Percentiles rank a stretch among this genome's conserved stretches.
Conservation (phyloP, 106 monocot genomes). For the Iris macrosiphon region DNA sequence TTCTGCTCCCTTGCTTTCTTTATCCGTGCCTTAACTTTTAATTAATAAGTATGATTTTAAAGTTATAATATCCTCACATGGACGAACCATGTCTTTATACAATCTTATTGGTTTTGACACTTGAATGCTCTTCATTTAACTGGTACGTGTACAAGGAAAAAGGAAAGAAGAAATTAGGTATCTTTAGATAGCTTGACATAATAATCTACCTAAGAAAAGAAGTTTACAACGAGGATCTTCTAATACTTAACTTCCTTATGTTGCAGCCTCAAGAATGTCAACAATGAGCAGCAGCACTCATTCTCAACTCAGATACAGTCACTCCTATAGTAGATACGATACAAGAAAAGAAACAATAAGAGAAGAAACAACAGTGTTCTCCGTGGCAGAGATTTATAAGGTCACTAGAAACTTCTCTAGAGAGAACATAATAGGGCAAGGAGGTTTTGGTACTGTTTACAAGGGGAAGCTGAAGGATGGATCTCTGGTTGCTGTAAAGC, state of each 20-base stretch:
- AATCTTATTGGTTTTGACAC: no score
- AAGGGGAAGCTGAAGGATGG: constrained; percentile 53
- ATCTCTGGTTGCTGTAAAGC: constrained; percentile 42
- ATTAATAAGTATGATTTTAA: no score
- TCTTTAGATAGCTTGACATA: neutral
- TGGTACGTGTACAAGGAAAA: no score
- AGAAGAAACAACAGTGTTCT: constrained; percentile 17
- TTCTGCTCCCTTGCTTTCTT: no score
- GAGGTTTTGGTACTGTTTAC: constrained; percentile 45
- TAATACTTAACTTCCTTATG: neutral
- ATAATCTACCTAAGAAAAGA: neutral
- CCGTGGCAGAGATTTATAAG: constrained; percentile 29
- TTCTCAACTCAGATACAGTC: constrained; percentile 6
- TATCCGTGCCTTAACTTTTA: neutral
- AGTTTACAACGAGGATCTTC: neutral
- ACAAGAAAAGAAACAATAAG: neutral
- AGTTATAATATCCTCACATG: no score
- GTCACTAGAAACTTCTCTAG: constrained; percentile 36
- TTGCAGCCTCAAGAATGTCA: constrained; percentile 44
- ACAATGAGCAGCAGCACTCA: constrained; percentile 21
- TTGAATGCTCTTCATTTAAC: neutral
- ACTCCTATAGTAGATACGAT: constrained; percentile 10
- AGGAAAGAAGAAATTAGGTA: neutral
- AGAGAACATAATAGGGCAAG: constrained; percentile 40
- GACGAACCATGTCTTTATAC: no score